Conservation (phyloP, 768 basidiomycete genomes). For the Leccinellum rugosiceps region DNA sequence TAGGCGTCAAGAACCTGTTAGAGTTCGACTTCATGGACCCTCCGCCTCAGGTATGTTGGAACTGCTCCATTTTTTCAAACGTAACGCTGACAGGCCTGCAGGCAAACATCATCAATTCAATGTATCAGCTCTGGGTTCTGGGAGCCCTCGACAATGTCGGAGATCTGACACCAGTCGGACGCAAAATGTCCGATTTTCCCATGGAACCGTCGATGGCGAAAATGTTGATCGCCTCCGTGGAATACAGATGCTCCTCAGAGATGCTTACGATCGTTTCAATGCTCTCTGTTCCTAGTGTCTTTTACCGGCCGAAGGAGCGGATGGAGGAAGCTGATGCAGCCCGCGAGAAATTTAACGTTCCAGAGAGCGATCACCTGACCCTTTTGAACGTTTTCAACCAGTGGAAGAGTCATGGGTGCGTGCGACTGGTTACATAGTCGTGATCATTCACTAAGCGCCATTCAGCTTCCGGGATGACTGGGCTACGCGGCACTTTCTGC, state of each 20-base stretch:
- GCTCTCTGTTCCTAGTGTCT: slow-evolving; percentile 96
- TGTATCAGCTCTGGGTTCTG: slow-evolving; percentile 99
- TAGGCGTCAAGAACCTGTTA: slow-evolving; percentile 94
- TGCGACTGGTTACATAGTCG: background rate
- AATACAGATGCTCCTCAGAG: slow-evolving; percentile 89
- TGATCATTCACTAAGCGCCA: slow-evolving; percentile 3
- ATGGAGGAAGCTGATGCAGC: slow-evolving; percentile 98
- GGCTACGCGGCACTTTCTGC: slow-evolving; percentile 92
- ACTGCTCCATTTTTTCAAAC: background rate
- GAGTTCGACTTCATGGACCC: slow-evolving; percentile 99
- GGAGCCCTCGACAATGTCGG: slow-evolving; percentile 97
- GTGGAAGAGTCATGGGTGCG: slow-evolving; percentile 94
- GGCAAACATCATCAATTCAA: slow-evolving; percentile 97
- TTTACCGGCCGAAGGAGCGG: slow-evolving; percentile 95
- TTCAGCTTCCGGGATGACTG: slow-evolving; percentile 88
- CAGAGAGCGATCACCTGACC: slow-evolving; percentile 96
- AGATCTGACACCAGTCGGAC: slow-evolving; percentile 87
- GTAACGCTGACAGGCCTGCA: slow-evolving; percentile 28
- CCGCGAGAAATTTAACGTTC: slow-evolving; percentile 97
- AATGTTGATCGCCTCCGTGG: slow-evolving; percentile 90
- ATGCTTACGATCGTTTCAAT: slow-evolving; percentile 99
- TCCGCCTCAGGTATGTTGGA: slow-evolving; percentile 79
- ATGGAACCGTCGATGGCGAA: slow-evolving; percentile 99
- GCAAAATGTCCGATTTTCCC: slow-evolving; percentile 99
- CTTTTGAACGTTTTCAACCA: slow-evolving; percentile 95